phyloP scores from a whole-genome alignment of 2,329 filamentous ascomycete species.

The Sphaerulina vaccinii region DNA sequence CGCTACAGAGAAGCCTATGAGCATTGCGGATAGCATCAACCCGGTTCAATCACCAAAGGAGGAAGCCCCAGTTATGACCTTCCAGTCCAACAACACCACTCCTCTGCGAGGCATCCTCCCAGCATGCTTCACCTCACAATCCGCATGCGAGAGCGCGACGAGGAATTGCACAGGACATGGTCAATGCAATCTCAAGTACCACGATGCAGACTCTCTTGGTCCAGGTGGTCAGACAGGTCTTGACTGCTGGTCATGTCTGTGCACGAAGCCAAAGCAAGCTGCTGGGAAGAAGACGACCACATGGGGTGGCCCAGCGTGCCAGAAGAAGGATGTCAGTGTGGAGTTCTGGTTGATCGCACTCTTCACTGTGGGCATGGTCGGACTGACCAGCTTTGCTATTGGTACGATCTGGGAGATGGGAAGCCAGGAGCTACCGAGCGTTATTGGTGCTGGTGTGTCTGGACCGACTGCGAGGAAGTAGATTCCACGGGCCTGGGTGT shows the following conservation, averaged over 20 bases:
- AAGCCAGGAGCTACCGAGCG: constrained; percentile 82
- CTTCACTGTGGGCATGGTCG: constrained; percentile 69
- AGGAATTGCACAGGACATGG: constrained; percentile 82
- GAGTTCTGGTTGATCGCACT: constrained; percentile 84
- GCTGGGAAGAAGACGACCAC: constrained; percentile 61
- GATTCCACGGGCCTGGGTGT: not conserved
- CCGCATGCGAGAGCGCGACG: constrained; percentile 68
- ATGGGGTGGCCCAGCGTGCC: constrained; percentile 84
- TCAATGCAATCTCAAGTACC: constrained; percentile 67
- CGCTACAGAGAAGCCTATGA: constrained; percentile 25
- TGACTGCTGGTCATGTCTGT: constrained; percentile 77
- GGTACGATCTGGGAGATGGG: constrained; percentile 80
- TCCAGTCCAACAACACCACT: constrained; percentile 37
- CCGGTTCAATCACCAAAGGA: constrained; percentile 32
- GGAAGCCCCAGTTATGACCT: constrained; percentile 36
- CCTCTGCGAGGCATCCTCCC: constrained; percentile 58
- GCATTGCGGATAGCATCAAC: constrained; percentile 15
- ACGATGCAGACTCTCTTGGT: constrained; percentile 42
- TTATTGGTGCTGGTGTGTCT: constrained; percentile 92
- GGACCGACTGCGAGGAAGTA: constrained; percentile 59
- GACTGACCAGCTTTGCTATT: constrained; percentile 68
- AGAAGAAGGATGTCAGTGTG: constrained; percentile 86
- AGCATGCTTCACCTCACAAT: constrained; percentile 70
- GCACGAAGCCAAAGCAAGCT: constrained; percentile 58
- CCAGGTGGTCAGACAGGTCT: constrained; percentile 35